Conservation (phyloP, 768 basidiomycete species). For the Macrolepiota dolichaula region DNA sequence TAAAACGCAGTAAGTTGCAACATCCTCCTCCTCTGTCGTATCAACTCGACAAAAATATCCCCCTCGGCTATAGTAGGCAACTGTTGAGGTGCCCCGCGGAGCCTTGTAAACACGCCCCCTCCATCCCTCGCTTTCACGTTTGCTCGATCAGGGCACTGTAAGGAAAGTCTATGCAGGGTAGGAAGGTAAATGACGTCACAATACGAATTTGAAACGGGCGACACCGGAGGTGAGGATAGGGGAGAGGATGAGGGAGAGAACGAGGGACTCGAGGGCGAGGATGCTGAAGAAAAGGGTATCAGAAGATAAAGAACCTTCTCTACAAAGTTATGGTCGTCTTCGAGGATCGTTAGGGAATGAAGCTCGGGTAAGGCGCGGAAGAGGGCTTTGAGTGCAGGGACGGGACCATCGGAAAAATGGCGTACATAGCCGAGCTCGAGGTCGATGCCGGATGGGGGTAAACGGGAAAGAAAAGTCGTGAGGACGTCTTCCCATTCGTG, state of each 20-base stretch:
- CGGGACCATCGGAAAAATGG: not conserved
- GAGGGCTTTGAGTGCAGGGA: not conserved
- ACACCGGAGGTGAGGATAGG: not conserved
- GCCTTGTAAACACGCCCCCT: not conserved
- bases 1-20: not conserved
- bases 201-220: not conserved
- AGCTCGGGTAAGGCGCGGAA: conserved; percentile 1
- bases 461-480: not conserved
- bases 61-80: not conserved
- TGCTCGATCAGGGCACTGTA: not conserved
- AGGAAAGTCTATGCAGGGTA: not conserved
- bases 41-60: not conserved
- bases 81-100: conserved; percentile 5
- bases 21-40: not conserved
- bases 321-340: conserved; percentile 4
- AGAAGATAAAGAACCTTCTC: conserved; percentile 1
- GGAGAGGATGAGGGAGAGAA: not conserved
- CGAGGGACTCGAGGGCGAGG: not conserved
- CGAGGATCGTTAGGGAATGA: not conserved
- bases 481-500: conserved; percentile 1
- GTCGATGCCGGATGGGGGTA: not conserved
- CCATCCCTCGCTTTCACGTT: not conserved
- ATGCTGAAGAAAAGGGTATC: not conserved
- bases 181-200: not conserved
- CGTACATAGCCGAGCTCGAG: conserved; percentile 2